Evolutionary conservation across 768 basidiomycete species (phyloP), one percentile per base, ranked within the genome.

Genomic region (Lepiota brunneoincarnata): DNA sequence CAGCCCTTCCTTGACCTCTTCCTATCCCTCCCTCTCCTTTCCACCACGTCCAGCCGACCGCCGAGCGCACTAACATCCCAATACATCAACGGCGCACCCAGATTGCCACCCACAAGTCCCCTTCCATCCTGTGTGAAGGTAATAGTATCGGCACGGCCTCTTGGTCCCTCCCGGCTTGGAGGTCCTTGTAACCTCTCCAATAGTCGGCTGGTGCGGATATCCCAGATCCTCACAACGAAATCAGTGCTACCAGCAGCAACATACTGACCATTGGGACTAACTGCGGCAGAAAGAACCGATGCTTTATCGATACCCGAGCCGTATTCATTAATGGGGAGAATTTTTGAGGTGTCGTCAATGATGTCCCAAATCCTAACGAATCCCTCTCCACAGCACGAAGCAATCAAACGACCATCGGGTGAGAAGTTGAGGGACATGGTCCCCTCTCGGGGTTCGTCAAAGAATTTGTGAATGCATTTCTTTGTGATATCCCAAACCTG

Each of bases 361-460:
- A 75, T 67, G 55, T 74, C 69, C 73, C 74, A 74, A 18, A 76
- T 72, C 9, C 74, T 63, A 2, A 69, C 72, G 1, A 74, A 74
- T 51, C 70, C 72, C 50, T 76, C 89, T 2, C 92, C 92, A 0
- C 89, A 91, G 12, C 91, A 93, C 4, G 89, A 92, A 15, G 93
- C 88, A 56, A 94, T 85, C 57, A 87, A 77, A 11, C 83, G 77
- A 3, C 93, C 92, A 59, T 93, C 89, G 10, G 76, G 69, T 2
- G 91, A 90, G 68, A 93, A 94, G 65, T 89, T 90, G 55, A 95
- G 83, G 4, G 92, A 91, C 69, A 94, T 94, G 60, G 94, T 92
- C 64, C 93, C 92, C 64, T 91, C 89, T 61, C 83, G 82, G 70
- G 94, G 93, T 3, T 93, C 93, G 58, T 87, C 84, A 59, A 94